Evolutionary conservation across 1,139 yeast genomes (phyloP), one percentile per base, ranked within the genome.

Genomic region (Yamadazyma blattariae): DNA sequence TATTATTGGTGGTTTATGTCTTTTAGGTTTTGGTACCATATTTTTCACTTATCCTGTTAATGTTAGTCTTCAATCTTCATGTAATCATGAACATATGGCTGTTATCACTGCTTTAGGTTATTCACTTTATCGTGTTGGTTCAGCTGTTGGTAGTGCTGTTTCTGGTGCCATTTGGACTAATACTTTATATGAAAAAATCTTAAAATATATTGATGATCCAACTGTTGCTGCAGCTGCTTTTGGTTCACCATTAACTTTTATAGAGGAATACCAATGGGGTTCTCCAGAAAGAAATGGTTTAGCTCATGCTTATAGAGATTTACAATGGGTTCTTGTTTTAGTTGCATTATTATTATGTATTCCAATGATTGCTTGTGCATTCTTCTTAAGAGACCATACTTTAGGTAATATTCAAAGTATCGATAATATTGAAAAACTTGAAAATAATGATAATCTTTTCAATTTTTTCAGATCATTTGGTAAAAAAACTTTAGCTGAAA

Each of bases 151-250:
- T 12, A 44, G 57, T 16, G 52, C 68, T 16, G 55, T 64, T 27
- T 57, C 67, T 7, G 70, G 68, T 37, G 71, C 70, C 15, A 52
- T 65, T 19, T 65, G 71, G 71, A 51, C 67, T 16, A 64, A 60
- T 39, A 44, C 44, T 7, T 51, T 62, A 42, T 56, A 50, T 33
- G 22, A 35, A 11, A 43, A 47, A 23, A 45, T 53, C 29, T 38
- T 42, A 14, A 37, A 45, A 17, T 40, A 55, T 23, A 41, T 61
- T 45, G 48, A 48, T 12, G 42, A 48, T 33, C 24, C 57, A 1
- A 47, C 52, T 1, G 33, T 52, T 22, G 67, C 68, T 15, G 34
- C 42, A 25, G 20, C 8, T 12, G 66, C 63, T n/a, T 64, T 58
- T 44, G 41, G 43, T 16, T 41, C 50, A 15, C 69, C 69, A 7